phyloP scores from a whole-genome alignment of 805 yeast genomes.

The Ogataea nonfermentans region DNA sequence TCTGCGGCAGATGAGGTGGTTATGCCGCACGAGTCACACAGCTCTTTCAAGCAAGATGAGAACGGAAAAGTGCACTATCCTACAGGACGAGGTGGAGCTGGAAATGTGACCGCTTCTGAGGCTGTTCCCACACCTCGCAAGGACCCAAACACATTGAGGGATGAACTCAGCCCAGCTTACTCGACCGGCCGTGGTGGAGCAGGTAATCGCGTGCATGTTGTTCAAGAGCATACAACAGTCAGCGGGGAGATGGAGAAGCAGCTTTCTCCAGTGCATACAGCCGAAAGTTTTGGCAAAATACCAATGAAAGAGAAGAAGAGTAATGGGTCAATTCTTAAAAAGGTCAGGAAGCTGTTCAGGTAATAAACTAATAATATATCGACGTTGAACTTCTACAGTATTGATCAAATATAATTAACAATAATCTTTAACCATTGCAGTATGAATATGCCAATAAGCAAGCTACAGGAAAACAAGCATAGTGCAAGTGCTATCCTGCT shows the following conservation, averaged over 20 bases:
- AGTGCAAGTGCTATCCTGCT: no score
- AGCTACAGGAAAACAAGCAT: no score
- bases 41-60: conserved; percentile 29
- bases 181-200: conserved; percentile 60
- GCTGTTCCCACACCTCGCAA: conserved; percentile 43
- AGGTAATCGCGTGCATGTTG: conserved; percentile 48
- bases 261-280: conserved; percentile 33
- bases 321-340: conserved; percentile 15
- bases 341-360: conserved; percentile 22
- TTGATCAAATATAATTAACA: no score
- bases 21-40: conserved; percentile 13
- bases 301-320: background rate
- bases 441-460: no score
- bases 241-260: conserved; percentile 46
- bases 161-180: conserved; percentile 39
- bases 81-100: conserved; percentile 61
- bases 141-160: conserved; percentile 39
- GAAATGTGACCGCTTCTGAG: conserved; percentile 43
- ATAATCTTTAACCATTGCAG: no score
- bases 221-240: conserved; percentile 35
- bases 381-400: no score
- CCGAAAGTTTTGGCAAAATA: conserved; percentile 7
- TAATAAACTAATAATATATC: background rate
- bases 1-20: conserved; percentile 27
- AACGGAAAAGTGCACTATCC: conserved; percentile 40